Conservation (phyloP, 106 monocot species). For the Dioscorea alata region DNA sequence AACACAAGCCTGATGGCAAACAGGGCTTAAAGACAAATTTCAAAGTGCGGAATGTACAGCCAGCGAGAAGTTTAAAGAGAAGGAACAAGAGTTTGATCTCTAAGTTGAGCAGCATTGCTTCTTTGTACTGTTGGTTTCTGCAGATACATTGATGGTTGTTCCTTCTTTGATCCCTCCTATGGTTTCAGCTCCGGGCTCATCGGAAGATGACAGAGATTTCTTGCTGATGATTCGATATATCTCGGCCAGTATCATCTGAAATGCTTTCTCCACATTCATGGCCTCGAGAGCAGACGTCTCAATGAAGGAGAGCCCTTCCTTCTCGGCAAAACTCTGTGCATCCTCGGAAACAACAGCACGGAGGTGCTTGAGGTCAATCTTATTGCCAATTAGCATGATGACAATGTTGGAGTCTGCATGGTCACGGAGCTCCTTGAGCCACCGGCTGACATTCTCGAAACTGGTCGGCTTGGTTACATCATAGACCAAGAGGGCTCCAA, state of each 20-base stretch:
- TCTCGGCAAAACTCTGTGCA: too few species aligned
- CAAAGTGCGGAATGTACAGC: too few species aligned
- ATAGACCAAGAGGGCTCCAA: not conserved
- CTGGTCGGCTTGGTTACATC: slow-evolving; percentile 32
- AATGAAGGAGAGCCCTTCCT: slow-evolving; percentile 13
- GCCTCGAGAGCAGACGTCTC: slow-evolving; percentile 62
- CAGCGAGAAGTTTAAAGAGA: too few species aligned
- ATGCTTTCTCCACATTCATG: slow-evolving; percentile 46
- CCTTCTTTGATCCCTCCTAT: slow-evolving; percentile 2
- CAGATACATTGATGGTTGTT: not conserved
- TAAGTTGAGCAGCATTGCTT: slow-evolving; percentile 1
- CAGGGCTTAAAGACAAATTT: too few species aligned
- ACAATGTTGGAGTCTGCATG: slow-evolving; percentile 31
- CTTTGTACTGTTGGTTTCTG: not conserved
- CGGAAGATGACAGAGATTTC: slow-evolving; percentile 25
- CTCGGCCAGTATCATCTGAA: slow-evolving; percentile 42
- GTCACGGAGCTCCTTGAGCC: slow-evolving; percentile 28
- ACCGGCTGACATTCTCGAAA: slow-evolving; percentile 25
- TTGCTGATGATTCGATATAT: slow-evolving; percentile 48
- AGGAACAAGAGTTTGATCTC: not conserved
- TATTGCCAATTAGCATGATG: slow-evolving; percentile 17
- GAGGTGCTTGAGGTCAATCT: too few species aligned
- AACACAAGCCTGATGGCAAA: too few species aligned
- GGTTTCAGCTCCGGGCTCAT: slow-evolving; percentile 2
- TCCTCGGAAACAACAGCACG: too few species aligned